Evolutionary conservation across 1,284 basidiomycete species (phyloP).

Genomic region (Pyrrhoderma lamaoense): DNA sequence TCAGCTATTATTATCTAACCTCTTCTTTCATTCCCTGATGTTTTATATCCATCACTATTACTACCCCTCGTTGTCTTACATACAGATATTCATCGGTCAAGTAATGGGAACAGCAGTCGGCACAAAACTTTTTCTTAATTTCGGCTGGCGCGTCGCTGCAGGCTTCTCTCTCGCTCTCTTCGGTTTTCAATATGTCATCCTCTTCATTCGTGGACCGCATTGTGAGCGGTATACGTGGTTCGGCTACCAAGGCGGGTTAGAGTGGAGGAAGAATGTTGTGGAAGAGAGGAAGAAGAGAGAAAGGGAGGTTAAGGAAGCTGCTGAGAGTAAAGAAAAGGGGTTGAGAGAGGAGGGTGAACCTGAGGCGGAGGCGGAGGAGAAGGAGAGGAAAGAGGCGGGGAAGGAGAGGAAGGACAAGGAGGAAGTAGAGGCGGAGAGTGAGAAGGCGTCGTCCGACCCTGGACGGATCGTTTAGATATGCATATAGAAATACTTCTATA

Average conservation of each 20-base stretch:
- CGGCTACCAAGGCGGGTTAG: constrained; percentile 31
- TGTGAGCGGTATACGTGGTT: constrained; percentile 32
- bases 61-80: no score
- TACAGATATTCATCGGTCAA: constrained; percentile 37
- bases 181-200: constrained; percentile 32
- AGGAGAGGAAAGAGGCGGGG: constrained; percentile 1
- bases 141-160: constrained; percentile 45
- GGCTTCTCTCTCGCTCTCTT: constrained; percentile 42
- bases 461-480: not conserved
- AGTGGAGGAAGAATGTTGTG: constrained; percentile 8
- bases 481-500: no score
- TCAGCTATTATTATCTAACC: no score
- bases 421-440: not conserved
- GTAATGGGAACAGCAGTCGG: constrained; percentile 48
- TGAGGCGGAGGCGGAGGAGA: not conserved
- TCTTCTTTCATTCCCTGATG: constrained; percentile 17
- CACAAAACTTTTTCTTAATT: constrained; percentile 39
- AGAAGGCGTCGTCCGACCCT: not conserved
- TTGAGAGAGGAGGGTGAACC: not conserved
- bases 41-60: not conserved
- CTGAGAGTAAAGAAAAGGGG: not conserved
- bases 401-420: not conserved
- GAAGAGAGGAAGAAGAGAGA: constrained; percentile 1
- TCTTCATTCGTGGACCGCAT: constrained; percentile 40
- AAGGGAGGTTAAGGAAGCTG: not conserved